Evolutionary conservation across 2,329 filamentous ascomycete genomes (phyloP).

Genomic region (Pyricularia sp.): DNA sequence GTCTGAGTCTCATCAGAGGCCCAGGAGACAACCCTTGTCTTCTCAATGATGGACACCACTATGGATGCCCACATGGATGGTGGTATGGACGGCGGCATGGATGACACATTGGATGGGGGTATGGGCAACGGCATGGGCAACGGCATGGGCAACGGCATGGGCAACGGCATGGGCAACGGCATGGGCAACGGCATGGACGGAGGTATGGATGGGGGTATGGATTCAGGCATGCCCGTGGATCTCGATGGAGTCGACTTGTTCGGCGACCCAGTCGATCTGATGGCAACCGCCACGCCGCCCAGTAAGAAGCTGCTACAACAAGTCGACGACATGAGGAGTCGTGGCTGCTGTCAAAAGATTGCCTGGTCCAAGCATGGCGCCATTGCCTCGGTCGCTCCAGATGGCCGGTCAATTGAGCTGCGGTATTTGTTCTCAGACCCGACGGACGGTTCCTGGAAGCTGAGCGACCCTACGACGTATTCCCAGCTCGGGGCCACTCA

Average conservation of each 20-base stretch:
- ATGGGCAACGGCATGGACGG: slow-evolving; percentile 35
- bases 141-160: slow-evolving; percentile 38
- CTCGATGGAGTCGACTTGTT: slow-evolving; percentile 59
- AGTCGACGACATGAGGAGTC: slow-evolving; percentile 65
- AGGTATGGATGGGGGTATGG: slow-evolving; percentile 38
- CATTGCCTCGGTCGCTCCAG: slow-evolving; percentile 69
- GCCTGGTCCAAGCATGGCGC: slow-evolving; percentile 84
- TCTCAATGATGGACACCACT: neutral
- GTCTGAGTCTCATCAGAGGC: neutral
- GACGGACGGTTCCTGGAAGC: slow-evolving; percentile 62
- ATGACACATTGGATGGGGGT: slow-evolving; percentile 12
- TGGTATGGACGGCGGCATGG: neutral
- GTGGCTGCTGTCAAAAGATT: slow-evolving; percentile 72
- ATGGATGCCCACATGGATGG: neutral
- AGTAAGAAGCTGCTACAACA: slow-evolving; percentile 62
- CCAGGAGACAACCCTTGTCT: neutral
- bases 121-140: slow-evolving; percentile 38
- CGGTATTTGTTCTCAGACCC: slow-evolving; percentile 62
- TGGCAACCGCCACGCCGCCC: slow-evolving; percentile 39
- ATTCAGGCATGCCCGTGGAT: slow-evolving; percentile 50
- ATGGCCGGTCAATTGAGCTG: slow-evolving; percentile 62
- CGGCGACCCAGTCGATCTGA: slow-evolving; percentile 30
- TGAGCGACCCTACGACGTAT: slow-evolving; percentile 62
- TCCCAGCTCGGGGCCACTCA: slow-evolving; percentile 51
- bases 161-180: no score